phyloP scores from a whole-genome alignment of 2,329 filamentous ascomycete genomes.

The Trichophyton benhamiae region DNA sequence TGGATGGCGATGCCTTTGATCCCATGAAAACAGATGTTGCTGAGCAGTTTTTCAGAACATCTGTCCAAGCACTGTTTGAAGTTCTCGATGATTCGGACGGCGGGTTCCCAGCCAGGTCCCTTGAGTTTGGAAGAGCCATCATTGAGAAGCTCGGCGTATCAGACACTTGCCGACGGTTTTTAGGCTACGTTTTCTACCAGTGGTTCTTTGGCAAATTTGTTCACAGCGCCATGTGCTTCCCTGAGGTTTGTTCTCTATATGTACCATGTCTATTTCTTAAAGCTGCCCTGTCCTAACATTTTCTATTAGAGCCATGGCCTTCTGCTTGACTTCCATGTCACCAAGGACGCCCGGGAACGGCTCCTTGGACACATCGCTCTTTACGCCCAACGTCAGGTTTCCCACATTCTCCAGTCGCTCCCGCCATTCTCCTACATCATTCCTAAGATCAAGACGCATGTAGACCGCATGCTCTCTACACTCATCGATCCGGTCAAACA shows the following conservation, averaged over 20 bases:
- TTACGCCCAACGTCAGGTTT: constrained; percentile 64
- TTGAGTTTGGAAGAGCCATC: constrained; percentile 76
- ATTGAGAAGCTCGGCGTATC: constrained; percentile 59
- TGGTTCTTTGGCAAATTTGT: constrained; percentile 90
- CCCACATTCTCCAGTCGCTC: constrained; percentile 60
- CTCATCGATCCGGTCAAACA: constrained; percentile 3
- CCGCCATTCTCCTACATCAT: constrained; percentile 27
- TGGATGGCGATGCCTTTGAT: constrained; percentile 53
- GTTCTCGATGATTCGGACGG: constrained; percentile 77
- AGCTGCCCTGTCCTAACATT: background rate
- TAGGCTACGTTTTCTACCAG: constrained; percentile 73
- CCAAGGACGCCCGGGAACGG: constrained; percentile 74
- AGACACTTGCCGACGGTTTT: constrained; percentile 59
- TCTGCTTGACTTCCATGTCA: constrained; percentile 83
- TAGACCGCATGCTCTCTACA: constrained; percentile 28
- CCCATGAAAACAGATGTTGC: constrained; percentile 69
- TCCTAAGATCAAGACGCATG: constrained; percentile 23
- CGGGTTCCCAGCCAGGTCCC: constrained; percentile 72
- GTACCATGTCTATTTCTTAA: no score
- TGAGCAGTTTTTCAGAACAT: constrained; percentile 77
- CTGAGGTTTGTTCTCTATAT: constrained; percentile 50
- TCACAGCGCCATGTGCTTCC: constrained; percentile 70
- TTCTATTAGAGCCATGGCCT: constrained; percentile 42
- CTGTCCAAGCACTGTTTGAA: constrained; percentile 69
- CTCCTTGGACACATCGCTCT: constrained; percentile 62